phyloP scores from a whole-genome alignment of 495 filamentous ascomycete species.

The Annulohypoxylon moriforme region DNA sequence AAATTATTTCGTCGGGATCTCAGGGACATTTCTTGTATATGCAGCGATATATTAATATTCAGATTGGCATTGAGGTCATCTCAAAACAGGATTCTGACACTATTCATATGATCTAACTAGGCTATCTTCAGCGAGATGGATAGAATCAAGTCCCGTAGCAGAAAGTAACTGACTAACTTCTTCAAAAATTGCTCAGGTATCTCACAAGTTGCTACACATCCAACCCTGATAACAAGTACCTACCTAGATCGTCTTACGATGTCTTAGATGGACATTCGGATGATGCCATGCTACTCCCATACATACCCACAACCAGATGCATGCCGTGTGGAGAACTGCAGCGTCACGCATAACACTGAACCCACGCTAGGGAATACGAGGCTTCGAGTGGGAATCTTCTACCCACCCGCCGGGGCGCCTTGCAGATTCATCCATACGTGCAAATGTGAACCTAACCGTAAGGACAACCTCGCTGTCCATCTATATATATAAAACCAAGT shows the following conservation, averaged over 20 bases:
- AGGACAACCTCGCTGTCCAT: neutral
- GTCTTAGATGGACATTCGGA: neutral
- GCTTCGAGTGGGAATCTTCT: slow-evolving; percentile 16
- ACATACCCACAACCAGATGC: slow-evolving; percentile 19
- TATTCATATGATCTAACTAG: neutral
- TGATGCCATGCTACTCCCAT: slow-evolving; percentile 1
- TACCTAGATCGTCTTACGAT: neutral
- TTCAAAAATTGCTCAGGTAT: neutral
- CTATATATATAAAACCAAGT: slow-evolving; percentile 4
- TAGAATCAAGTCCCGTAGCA: neutral
- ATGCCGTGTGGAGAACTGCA: slow-evolving; percentile 26
- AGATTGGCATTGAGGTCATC: neutral
- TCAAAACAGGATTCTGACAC: neutral
- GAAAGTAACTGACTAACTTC: neutral
- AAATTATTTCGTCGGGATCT: neutral
- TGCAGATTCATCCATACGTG: neutral
- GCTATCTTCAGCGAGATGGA: neutral
- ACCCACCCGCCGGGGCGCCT: neutral
- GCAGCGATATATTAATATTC: neutral
- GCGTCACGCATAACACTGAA: slow-evolving; percentile 2
- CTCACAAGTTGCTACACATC: neutral
- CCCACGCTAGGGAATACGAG: slow-evolving; percentile 25
- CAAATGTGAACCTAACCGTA: neutral
- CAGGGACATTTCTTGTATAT: neutral
- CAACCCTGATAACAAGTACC: neutral